These are phyloP conservation scores for Rhodotorula glutinis DNA, from an alignment of 1,284 basidiomycete species.

Conservation along the genomic window DNA sequence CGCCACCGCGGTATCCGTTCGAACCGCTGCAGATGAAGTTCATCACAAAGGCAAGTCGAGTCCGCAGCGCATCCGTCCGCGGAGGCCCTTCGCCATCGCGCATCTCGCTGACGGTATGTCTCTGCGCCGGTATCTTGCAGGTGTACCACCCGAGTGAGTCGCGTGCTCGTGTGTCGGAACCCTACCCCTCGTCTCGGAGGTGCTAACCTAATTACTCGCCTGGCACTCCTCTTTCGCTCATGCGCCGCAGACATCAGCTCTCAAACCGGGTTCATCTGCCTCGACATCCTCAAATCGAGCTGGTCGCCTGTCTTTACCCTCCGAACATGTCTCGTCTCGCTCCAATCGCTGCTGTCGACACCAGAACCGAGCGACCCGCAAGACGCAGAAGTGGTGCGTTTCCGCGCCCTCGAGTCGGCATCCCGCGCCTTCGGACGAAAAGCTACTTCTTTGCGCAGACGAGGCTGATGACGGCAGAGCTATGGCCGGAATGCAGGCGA, in stretches of 20 bases:
- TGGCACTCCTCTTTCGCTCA: no score
- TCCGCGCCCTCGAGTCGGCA: no score
- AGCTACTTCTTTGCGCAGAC: no score
- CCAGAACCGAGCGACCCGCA: conserved; percentile 97
- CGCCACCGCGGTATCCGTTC: conserved; percentile 72
- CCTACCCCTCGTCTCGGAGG: no score
- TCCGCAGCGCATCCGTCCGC: no score
- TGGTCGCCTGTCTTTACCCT: conserved; percentile 71
- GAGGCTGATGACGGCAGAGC: no score
- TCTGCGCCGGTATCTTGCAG: no score
- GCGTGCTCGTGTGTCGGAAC: not conserved
- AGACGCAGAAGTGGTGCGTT: conserved; percentile 73
- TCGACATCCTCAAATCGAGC: conserved; percentile 53
- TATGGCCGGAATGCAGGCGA: no score
- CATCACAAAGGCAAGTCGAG: conserved; percentile 58
- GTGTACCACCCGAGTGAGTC: conserved; percentile 86
- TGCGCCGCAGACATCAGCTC: conserved; percentile 63
- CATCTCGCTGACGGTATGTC: not conserved
- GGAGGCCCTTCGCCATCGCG: no score
- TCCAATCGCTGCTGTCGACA: conserved; percentile 91
- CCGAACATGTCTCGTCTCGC: conserved; percentile 92
- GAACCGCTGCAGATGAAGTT: conserved; percentile 99
- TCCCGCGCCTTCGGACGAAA: not conserved
- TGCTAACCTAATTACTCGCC: no score
- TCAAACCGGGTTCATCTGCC: conserved; percentile 85